phyloP scores from a whole-genome alignment of 116 monocot species.

The Papilionanthe hybrid region DNA sequence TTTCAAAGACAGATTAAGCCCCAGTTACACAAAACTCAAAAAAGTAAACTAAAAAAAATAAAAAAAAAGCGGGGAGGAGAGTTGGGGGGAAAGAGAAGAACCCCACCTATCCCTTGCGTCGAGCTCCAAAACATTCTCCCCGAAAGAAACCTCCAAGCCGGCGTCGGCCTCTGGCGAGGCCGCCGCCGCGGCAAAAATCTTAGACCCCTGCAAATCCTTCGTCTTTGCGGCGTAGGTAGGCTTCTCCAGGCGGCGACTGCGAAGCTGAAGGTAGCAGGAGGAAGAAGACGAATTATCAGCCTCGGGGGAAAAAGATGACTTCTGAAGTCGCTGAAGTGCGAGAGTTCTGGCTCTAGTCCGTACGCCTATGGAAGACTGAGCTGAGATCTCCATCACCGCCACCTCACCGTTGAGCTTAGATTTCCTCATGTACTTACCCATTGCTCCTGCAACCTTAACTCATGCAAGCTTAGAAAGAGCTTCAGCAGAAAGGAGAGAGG shows the following conservation, averaged over 20 bases:
- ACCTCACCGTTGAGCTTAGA: constrained; percentile 66
- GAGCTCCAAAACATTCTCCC: constrained; percentile 51
- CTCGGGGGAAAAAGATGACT: constrained; percentile 15
- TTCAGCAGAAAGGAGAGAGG: no score
- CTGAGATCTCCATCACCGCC: constrained; percentile 54
- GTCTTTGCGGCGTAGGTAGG: constrained; percentile 8
- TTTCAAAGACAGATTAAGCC: no score
- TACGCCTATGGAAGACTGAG: constrained; percentile 60
- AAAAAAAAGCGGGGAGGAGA: not conserved
- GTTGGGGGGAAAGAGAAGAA: constrained; percentile 1
- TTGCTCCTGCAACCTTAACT: constrained; percentile 3
- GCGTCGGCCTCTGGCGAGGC: constrained; percentile 15
- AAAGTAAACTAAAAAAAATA: not conserved
- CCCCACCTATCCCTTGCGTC: constrained; percentile 56
- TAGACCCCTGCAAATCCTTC: not conserved
- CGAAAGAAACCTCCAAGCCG: constrained; percentile 52
- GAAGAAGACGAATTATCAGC: constrained; percentile 5
- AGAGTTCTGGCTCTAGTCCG: constrained; percentile 72
- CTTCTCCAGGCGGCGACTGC: constrained; percentile 86
- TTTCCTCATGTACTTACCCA: constrained; percentile 89
- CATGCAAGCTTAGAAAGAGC: no score
- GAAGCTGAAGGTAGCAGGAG: constrained; percentile 59
- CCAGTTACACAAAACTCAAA: no score
- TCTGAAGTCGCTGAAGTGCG: constrained; percentile 50
- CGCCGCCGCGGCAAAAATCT: not conserved